phyloP scores from a whole-genome alignment of 1,284 basidiomycete genomes.

The Cryptococcus sp. region DNA sequence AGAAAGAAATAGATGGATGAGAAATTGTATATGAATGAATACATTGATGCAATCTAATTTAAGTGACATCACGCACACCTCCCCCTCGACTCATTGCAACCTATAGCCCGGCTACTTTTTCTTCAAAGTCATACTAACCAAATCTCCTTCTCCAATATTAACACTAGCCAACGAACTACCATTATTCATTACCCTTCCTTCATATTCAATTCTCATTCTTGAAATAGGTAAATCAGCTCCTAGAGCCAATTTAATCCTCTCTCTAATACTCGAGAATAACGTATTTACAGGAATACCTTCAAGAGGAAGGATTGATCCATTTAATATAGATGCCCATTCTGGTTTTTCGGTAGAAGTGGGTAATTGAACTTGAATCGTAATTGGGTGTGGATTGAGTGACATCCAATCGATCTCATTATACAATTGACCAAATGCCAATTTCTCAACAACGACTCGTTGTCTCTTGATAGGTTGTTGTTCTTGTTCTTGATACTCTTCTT shows the following conservation, averaged over 20 bases:
- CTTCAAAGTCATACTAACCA: slow-evolving; percentile 67
- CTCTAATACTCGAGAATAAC: slow-evolving; percentile 77
- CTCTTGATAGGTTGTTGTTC: slow-evolving; percentile 52
- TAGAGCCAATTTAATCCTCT: slow-evolving; percentile 71
- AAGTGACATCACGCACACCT: too few relatives aligned
- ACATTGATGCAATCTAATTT: too few relatives aligned
- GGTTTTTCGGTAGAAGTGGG: slow-evolving; percentile 72
- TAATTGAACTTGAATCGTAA: slow-evolving; percentile 74
- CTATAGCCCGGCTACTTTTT: slow-evolving; percentile 54
- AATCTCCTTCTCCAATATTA: slow-evolving; percentile 84
- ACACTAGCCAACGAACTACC: slow-evolving; percentile 73
- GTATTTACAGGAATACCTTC: slow-evolving; percentile 74
- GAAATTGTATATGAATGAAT: too few relatives aligned
- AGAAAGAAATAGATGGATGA: too few relatives aligned
- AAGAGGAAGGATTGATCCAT: slow-evolving; percentile 70
- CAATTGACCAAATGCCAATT: slow-evolving; percentile 69
- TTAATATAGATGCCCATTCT: slow-evolving; percentile 88
- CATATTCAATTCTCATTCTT: slow-evolving; percentile 69
- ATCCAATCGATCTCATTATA: slow-evolving; percentile 73
- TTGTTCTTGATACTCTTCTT: slow-evolving; percentile 56
- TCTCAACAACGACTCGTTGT: slow-evolving; percentile 66
- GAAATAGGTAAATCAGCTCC: slow-evolving; percentile 72
- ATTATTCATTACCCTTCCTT: slow-evolving; percentile 80
- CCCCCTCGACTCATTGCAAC: too few relatives aligned
- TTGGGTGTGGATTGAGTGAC: slow-evolving; percentile 78